Base-by-base conservation (phyloP, 305 asterid genomes). In the Solanum hybrid region DNA sequence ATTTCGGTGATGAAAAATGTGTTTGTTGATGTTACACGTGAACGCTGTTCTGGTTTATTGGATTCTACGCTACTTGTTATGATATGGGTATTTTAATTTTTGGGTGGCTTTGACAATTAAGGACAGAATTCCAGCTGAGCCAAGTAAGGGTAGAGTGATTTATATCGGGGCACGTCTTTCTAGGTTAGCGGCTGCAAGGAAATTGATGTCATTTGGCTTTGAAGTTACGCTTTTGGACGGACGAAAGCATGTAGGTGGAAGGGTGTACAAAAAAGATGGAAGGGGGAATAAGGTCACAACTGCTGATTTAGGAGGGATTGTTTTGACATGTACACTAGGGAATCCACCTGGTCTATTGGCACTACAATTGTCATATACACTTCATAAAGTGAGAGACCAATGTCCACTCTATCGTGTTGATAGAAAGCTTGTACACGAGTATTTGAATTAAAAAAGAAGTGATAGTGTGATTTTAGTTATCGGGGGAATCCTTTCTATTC, bases 401-500 rank as follows among this genome's bases (percentile, higher is more conserved):
- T 51, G 9, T 15, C 3, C n/a, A 51, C n/a, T 15, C 9, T 51
- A 51, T 51, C 68, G 3, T 15, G n/a, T 17, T 51, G 4, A 51
- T 51, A 20, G 68, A 15, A 51, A 15, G 68, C 68, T 4, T 51
- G 9, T 51, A 15, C 9, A 15, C n/a, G 4, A 51, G n/a, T 15
- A 51, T 14, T 45, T 45, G 65, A 15, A 45, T 14, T 41, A 41
- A 45, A 45, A 14, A 13, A 45, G 5, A 45, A 14, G 65, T 5
- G 22, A 14, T 2, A 5, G 22, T 45, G 61, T 45, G 7, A 13
- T 45, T 13, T 14, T 89, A 92, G 94, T 91, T 89, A 83, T 70
- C 96, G 98, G 85, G 99, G 99, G 2, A 97, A 93, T 97, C 95
- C 93, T 97, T 97, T 92, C 93, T 97, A 68, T 97, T 97, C 92